Evolutionary conservation across 495 filamentous ascomycete species (phyloP), one percentile per base, ranked within the genome.

Genomic region (Hypoxylon crocopeplum): DNA sequence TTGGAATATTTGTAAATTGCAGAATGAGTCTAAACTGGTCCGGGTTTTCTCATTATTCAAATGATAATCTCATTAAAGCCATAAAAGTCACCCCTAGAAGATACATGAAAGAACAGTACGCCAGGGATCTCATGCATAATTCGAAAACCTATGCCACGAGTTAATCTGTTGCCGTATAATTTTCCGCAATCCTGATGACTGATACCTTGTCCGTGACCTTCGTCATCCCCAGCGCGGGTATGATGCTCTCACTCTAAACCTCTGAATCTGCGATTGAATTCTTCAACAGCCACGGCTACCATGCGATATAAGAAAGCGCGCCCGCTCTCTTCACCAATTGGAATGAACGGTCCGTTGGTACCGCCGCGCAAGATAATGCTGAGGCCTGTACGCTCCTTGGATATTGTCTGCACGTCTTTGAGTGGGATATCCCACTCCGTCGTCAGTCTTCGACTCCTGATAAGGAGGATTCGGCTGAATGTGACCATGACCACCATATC

Each of bases 401-500:
- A 88, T 53, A 98, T 97, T 0, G 92, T 97, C 82, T 98, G 93
- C 30, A 98, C 86, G 66, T 98, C 93, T 62, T 94, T 96, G 41
- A 98, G 78, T 24, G 90, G 89, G 19, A 98, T 90, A 64, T 98
- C 93, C 94, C 94, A 98, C 72, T 97, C 93, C 27, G 84, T 91
- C 58, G 83, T 82, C 63, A 98, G 78, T 70, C 86, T 88, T 72
- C 94, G 88, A 21, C 86, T 88, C 64, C 91, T 84, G 57, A 98
- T 87, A 19, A 98, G 84, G 84, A 98, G 87, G 70, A 98, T 96
- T 4, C 89, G 83, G 45, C 86, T 85, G 70, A 95, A 98, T 15
- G 94, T 98, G 58, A 98, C 83, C 86, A 98, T 90, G 53, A 97
- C 89, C 45, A 98, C 84, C 84, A 95, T 89, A 66, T 97, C 94